phyloP scores from a whole-genome alignment of 176 grass and related monocot genomes.

The Aegilops speltoides region DNA sequence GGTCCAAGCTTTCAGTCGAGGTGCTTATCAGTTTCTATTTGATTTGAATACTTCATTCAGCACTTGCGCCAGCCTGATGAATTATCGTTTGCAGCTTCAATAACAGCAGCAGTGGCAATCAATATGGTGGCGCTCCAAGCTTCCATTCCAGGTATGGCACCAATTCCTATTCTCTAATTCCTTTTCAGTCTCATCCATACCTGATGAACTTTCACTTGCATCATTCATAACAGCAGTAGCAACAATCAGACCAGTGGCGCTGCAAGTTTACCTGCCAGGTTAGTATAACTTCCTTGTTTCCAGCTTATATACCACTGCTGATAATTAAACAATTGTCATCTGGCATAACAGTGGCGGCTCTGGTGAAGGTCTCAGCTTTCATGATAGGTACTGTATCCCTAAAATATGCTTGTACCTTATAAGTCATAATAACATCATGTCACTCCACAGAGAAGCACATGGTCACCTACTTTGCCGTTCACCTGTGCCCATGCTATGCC shows the following conservation, averaged over 20 bases:
- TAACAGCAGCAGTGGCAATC: constrained; percentile 28
- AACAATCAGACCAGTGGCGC: constrained; percentile 21
- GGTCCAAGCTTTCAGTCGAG: constrained; percentile 42
- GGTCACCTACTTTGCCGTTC: neutral
- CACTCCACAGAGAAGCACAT: neutral
- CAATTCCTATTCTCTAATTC: constrained; percentile 1
- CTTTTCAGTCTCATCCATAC: constrained; percentile 2
- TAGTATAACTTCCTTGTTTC: constrained; percentile 21
- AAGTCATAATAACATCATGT: constrained; percentile 1
- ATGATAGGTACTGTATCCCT: constrained; percentile 45
- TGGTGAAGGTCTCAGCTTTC: constrained; percentile 50
- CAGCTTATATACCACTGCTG: neutral
- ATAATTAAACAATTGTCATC: constrained; percentile 14
- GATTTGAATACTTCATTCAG: constrained; percentile 16
- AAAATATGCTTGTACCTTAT: neutral
- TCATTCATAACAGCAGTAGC: constrained; percentile 36
- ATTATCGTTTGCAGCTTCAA: constrained; percentile 19
- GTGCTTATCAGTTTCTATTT: constrained; percentile 34
- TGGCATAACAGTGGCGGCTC: constrained; percentile 19
- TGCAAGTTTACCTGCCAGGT: constrained; percentile 32
- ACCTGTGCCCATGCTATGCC: neutral
- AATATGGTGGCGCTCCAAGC: constrained; percentile 21
- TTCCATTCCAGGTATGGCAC: constrained; percentile 25
- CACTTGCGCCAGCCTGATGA: neutral
- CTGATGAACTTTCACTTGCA: constrained; percentile 14